Evolutionary conservation across 805 yeast genomes (phyloP).

Genomic region (Cyberlindnera veronae): DNA sequence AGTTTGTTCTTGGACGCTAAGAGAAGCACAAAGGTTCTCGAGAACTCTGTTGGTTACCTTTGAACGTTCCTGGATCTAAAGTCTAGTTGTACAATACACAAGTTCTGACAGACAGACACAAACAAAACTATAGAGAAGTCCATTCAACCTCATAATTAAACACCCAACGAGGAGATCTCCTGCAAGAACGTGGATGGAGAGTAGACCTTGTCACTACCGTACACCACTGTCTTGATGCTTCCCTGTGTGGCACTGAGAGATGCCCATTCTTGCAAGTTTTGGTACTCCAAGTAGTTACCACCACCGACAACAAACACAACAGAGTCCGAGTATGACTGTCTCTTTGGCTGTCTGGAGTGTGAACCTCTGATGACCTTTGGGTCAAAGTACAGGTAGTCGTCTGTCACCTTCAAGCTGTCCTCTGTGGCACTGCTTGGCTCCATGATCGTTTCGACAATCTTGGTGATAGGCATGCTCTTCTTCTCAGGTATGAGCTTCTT

Average conservation of each 20-base stretch:
- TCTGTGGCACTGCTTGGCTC: constrained; percentile 69
- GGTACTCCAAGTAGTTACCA: constrained; percentile 91
- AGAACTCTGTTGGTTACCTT: constrained; percentile 32
- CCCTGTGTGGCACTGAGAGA: constrained; percentile 34
- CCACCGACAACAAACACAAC: constrained; percentile 95
- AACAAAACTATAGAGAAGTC: background rate
- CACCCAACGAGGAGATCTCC: constrained; percentile 59
- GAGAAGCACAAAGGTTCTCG: constrained; percentile 70
- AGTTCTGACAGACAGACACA: too few species aligned
- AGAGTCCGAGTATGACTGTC: constrained; percentile 76
- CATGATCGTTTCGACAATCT: constrained; percentile 87
- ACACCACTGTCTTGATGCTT: constrained; percentile 57
- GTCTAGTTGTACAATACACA: background rate
- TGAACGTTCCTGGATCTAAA: constrained; percentile 12
- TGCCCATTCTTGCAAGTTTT: constrained; percentile 89
- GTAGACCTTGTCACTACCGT: constrained; percentile 80
- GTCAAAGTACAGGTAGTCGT: constrained; percentile 86
- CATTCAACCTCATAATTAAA: background rate
- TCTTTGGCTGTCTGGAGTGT: constrained; percentile 82
- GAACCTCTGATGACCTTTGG: constrained; percentile 86
- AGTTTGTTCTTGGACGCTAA: constrained; percentile 79
- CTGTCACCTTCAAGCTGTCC: constrained; percentile 69
- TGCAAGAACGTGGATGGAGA: constrained; percentile 67
- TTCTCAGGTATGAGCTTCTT: constrained; percentile 85
- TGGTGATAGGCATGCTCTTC: constrained; percentile 84